These are phyloP conservation scores for Saccharum spontaneum DNA, from an alignment of 176 grass and related monocot species.

Conservation along the genomic window DNA sequence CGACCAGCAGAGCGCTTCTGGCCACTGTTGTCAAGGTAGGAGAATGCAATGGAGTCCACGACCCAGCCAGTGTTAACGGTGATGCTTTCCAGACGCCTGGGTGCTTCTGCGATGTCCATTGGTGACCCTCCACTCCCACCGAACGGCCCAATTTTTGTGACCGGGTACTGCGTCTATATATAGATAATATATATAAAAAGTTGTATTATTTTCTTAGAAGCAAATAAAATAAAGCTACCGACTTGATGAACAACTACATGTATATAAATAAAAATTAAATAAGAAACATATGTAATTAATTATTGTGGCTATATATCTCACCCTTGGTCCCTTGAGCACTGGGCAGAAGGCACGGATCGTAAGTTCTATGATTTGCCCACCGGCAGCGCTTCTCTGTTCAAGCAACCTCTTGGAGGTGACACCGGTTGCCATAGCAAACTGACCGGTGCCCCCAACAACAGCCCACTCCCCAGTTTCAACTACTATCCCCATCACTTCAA, in stretches of 20 bases:
- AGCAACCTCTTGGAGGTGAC: neutral
- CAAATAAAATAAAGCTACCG: too few species aligned
- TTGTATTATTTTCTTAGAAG: too few species aligned
- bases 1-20: neutral
- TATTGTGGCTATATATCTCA: neutral
- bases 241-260: too few species aligned
- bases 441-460: constrained; percentile 5
- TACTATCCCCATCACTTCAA: neutral
- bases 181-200: too few species aligned
- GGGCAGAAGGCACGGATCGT: neutral
- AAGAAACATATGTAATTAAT: too few species aligned
- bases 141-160: neutral
- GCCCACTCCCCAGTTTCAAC: constrained; percentile 13
- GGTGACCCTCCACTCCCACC: neutral
- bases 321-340: neutral
- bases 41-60: neutral
- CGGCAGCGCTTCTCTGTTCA: neutral
- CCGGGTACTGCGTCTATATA: too few species aligned
- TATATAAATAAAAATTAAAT: too few species aligned
- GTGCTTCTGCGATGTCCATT: neutral
- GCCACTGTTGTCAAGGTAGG: neutral
- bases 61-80: neutral
- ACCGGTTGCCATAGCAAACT: constrained; percentile 8
- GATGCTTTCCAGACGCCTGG: neutral
- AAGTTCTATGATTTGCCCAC: neutral